Conservation (phyloP, 331 rosid genomes). For the Rosa hybrid region DNA sequence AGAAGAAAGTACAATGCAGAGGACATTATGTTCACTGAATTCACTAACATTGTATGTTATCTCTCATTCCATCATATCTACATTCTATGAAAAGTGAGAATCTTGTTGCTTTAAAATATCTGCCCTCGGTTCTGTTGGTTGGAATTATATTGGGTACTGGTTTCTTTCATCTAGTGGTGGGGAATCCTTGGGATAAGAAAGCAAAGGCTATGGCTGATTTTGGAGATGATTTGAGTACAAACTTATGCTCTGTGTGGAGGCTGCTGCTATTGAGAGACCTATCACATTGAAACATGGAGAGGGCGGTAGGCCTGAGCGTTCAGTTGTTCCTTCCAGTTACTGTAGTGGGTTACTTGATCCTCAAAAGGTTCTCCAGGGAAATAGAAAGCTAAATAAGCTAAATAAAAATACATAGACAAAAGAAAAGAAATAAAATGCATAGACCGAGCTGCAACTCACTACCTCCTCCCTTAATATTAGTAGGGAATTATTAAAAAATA, state of each 20-base stretch:
- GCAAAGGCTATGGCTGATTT: slow-evolving; percentile 85
- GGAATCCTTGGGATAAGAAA: slow-evolving; percentile 98
- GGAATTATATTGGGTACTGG: background rate
- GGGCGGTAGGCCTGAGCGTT: slow-evolving; percentile 85
- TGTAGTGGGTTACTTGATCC: no score
- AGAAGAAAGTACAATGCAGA: background rate
- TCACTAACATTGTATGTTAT: background rate
- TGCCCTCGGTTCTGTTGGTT: background rate
- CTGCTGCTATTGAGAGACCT: slow-evolving; percentile 74
- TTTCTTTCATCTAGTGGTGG: slow-evolving; percentile 57
- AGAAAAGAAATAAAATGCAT: no score
- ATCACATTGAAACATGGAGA: slow-evolving; percentile 81
- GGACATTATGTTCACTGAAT: background rate
- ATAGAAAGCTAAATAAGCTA: no score
- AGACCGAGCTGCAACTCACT: no score
- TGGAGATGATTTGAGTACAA: slow-evolving; percentile 85
- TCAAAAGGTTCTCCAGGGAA: no score
- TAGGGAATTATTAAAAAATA: no score
- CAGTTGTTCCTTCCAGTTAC: no score
- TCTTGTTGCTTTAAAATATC: background rate
- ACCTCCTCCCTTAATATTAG: no score
- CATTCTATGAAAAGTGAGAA: background rate
- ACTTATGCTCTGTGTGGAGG: slow-evolving; percentile 80
- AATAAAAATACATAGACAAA: no score
- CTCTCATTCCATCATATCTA: background rate